Percentiles rank a stretch among this genome's conserved stretches.
These are phyloP conservation scores for Marchantia paleacea DNA, from an alignment of 225 moss, liverwort and hornwort species.

Conservation along the genomic window DNA sequence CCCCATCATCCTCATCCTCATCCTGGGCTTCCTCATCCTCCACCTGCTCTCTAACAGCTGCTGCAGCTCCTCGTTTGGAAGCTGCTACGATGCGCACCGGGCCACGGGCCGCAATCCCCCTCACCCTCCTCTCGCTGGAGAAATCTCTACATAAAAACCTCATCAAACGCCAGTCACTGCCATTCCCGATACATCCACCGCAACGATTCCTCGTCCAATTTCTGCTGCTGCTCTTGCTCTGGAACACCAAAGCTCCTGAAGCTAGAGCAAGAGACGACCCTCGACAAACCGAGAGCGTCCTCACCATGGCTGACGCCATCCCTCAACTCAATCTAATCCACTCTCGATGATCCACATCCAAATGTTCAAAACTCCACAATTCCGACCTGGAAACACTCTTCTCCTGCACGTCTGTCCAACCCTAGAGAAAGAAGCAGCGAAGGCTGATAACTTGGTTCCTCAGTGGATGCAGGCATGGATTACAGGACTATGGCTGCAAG, in stretches of 20 bases:
- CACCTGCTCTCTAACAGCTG: constrained; percentile 11
- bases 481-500: too few species aligned
- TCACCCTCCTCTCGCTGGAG: background rate
- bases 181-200: background rate
- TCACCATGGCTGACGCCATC: constrained; percentile 27
- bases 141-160: constrained; percentile 3
- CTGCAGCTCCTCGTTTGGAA: background rate
- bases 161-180: constrained; percentile 1
- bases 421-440: too few species aligned
- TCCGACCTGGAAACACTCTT: background rate
- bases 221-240: background rate
- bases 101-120: background rate
- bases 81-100: background rate
- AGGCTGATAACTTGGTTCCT: too few species aligned
- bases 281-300: constrained; percentile 25
- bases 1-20: background rate
- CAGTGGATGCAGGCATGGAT: too few species aligned
- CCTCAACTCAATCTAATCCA: background rate
- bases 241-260: constrained; percentile 2
- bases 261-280: constrained; percentile 15
- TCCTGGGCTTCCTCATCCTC: constrained; percentile 11
- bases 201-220: background rate
- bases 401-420: too few species aligned
- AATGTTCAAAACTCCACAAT: background rate
- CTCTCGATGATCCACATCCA: background rate